Evolutionary conservation across 2,329 filamentous ascomycete genomes (phyloP), one percentile per base, ranked within the genome.

Genomic region (Albophoma yamanashiensis): DNA sequence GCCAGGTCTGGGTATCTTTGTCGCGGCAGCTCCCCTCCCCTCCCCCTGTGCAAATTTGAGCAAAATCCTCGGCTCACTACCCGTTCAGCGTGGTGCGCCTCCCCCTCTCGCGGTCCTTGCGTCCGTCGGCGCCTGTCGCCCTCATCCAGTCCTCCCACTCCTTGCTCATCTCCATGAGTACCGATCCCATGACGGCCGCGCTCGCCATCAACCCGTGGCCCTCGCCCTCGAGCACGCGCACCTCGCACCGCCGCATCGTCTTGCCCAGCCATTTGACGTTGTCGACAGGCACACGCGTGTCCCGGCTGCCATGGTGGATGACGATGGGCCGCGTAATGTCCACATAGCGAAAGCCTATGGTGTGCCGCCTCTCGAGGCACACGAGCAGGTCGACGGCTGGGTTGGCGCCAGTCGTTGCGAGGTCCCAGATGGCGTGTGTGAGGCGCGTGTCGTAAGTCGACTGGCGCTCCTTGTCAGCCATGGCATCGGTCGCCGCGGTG

Each of bases 151-250:
- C 90, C 65, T 92, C 89, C 93, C 93, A 97, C 72, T 97, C 94
- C 65, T 87, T 87, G 58, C 90, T 89, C 68, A 99, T 96, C 76
- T 99, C 94, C 74, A 91, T 93, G 42, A 99, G 77, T n/a, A 97
- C 89, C 25, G 88, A 86, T 52, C 91, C 90, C 94, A 99, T 99
- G 53, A 97, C 93, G 17, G 80, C 79, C 0, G 94, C 92, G 65
- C 89, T 95, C 0, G 94, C 94, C 94, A 99, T 99, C 31, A 99
- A 78, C 0, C 94, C 93, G 70, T 99, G 94, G 3, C 92, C 91
- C 73, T 99, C 93, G 7, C 90, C 91, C 65, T 96, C 89, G 3
- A 99, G 79, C 6, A 97, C 86, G 6, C 93, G 81, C 17, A 99
- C 91, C 72, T 97, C 94, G 72, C 93, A 97, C 56, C 90, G 82